Base-by-base conservation (phyloP, 2,329 filamentous ascomycete genomes). In the Pseudofabraea citricarpa region DNA sequence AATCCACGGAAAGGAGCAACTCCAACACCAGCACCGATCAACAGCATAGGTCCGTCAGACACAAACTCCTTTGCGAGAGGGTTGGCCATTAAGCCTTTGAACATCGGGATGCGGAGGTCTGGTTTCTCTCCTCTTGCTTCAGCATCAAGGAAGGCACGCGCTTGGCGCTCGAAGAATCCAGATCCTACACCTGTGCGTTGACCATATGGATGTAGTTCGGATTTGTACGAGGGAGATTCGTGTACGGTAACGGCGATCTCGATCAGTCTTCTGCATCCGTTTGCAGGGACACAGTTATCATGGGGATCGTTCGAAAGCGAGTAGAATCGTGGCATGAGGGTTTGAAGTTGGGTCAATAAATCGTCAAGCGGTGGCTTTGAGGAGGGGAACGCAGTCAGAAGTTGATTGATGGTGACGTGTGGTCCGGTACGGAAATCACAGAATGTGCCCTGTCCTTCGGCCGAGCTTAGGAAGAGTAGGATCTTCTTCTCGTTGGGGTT, bases 1-100 rank as follows among this genome's bases (percentile, higher is more conserved):
- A 98, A 98, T 45, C 93, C 93, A 38, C 93, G 83, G 82, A 98
- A 98, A 0, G 93, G 93, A 9, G 93, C 93, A 65, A 98, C 91
- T 51, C 93, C 93, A 18, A 98, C 93, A 43, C 93, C 93, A 4
- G 93, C 93, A 23, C 93, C 93, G 56, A 98, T 95, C 37, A 98
- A 78, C 27, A 98, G 82, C 93, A 98, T 98, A 0, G 93, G 93
- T 0, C 93, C 93, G 62, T 98, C 91, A 3, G 87, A 83, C 41
- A 89, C 85, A 61, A 97, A 98, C 60, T 96, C 83, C 60, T 84
- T 85, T 9, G 90, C 93, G 1, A 98, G 77, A 0, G 93, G 93
- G 64, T 98, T 98, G 49, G 90, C 84, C 93, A 98, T 98, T 33
- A 98, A 74, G 1, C 93, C 93, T 59, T 95, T 90, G 78, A 98